Percentiles rank a stretch among this genome's conserved stretches.
Conservation (phyloP, 768 basidiomycete species). For the Naematelia encephala region DNA sequence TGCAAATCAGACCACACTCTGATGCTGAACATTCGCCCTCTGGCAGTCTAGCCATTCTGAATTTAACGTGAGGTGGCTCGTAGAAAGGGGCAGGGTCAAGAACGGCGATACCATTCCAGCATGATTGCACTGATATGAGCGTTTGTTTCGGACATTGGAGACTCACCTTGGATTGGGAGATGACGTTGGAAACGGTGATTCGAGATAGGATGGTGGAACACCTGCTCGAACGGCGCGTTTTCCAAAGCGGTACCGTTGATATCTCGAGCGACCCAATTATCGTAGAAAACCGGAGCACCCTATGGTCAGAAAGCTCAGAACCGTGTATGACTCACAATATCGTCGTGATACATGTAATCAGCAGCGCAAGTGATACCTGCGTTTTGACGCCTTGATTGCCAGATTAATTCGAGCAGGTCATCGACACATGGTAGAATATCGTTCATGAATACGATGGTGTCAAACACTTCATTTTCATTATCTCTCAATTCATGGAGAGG, state of each 20-base stretch:
- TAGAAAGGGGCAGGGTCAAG: slow-evolving; percentile 96
- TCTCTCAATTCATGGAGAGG: slow-evolving; percentile 92
- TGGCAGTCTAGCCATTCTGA: slow-evolving; percentile 87
- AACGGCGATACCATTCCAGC: slow-evolving; percentile 97
- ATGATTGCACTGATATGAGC: slow-evolving; percentile 68
- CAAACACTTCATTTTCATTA: slow-evolving; percentile 87
- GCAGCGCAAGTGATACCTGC: slow-evolving; percentile 97
- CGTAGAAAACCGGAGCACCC: slow-evolving; percentile 88
- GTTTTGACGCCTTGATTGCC: slow-evolving; percentile 87
- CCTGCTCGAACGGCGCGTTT: slow-evolving; percentile 90
- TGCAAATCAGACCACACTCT: slow-evolving; percentile 95
- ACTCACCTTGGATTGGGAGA: slow-evolving; percentile 71
- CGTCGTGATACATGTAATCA: slow-evolving; percentile 99
- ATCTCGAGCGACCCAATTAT: slow-evolving; percentile 88
- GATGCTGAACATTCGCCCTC: slow-evolving; percentile 91
- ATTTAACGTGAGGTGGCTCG: slow-evolving; percentile 78
- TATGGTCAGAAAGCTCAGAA: slow-evolving; percentile 24
- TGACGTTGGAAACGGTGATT: slow-evolving; percentile 82
- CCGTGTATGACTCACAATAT: slow-evolving; percentile 61
- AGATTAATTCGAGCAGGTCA: slow-evolving; percentile 95
- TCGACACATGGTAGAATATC: slow-evolving; percentile 97
- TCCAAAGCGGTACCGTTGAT: slow-evolving; percentile 98
- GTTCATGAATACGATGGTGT: slow-evolving; percentile 98
- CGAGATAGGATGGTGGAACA: slow-evolving; percentile 81
- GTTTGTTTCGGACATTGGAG: background rate